These are phyloP conservation scores for Populus pruinosa DNA, from an alignment of 345 rosid genomes.

Conservation along the genomic window DNA sequence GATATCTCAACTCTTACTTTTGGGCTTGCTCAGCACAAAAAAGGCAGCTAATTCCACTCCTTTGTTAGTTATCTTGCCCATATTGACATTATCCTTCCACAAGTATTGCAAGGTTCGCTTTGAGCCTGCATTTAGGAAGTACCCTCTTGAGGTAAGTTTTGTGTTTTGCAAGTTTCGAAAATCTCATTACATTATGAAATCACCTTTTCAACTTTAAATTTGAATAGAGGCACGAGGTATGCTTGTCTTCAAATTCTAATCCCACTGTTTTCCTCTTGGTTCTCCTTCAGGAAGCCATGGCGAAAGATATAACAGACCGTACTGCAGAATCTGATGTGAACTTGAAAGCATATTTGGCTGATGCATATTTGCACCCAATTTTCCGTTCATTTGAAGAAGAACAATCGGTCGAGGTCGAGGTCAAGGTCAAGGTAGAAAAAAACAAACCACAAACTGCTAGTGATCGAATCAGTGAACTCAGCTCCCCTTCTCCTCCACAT, in stretches of 20 bases:
- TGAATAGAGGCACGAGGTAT: not conserved
- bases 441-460: conserved; percentile 10
- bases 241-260: not conserved
- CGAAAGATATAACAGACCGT: conserved; percentile 60
- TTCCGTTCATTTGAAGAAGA: conserved; percentile 68
- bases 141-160: conserved; percentile 78
- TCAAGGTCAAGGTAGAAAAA: conserved; percentile 29
- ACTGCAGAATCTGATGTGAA: conserved; percentile 53
- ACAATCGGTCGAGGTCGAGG: conserved; percentile 44
- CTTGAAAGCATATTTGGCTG: conserved; percentile 68
- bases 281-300: conserved; percentile 80
- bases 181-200: not conserved
- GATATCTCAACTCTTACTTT: conserved; percentile 78
- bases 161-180: not conserved
- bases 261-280: conserved; percentile 1
- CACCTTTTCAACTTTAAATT: not conserved
- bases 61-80: conserved; percentile 65
- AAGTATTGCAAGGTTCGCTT: conserved; percentile 89
- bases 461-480: conserved; percentile 40
- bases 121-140: conserved; percentile 84
- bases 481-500: conserved; percentile 51
- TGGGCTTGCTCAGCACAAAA: conserved; percentile 89
- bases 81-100: conserved; percentile 79
- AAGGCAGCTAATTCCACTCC: conserved; percentile 90
- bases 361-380: conserved; percentile 93